Conservation (phyloP, 208 protist species). For the Acanthamoeba healyi region DNA sequence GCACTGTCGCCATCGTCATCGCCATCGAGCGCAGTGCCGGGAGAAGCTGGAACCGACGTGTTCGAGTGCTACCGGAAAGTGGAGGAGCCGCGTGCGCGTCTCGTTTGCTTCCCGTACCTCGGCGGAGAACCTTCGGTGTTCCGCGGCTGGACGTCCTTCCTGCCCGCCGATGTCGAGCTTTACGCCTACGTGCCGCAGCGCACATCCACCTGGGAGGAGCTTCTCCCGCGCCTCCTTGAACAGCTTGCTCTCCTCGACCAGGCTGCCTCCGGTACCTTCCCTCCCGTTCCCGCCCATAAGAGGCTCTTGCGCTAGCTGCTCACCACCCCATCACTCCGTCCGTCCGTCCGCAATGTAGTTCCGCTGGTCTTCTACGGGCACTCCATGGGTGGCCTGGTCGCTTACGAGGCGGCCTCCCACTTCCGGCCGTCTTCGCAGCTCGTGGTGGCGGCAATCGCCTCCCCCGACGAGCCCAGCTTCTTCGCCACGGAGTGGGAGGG, state of each 20-base stretch:
- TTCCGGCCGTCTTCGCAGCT: not conserved
- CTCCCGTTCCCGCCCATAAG: too few species aligned
- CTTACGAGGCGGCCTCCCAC: conserved; percentile 22
- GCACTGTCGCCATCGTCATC: not conserved
- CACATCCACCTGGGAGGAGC: not conserved
- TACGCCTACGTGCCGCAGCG: conserved; percentile 7
- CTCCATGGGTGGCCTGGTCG: conserved; percentile 34
- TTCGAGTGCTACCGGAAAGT: conserved; percentile 2
- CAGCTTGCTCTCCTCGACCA: not conserved
- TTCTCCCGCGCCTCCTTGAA: not conserved
- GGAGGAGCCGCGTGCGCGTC: not conserved
- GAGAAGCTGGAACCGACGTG: too few species aligned
- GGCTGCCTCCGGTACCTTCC: too few species aligned
- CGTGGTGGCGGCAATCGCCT: conserved; percentile 17
- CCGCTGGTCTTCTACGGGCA: conserved; percentile 40
- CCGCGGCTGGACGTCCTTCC: not conserved
- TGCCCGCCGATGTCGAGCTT: conserved; percentile 5
- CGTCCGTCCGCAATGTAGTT: too few species aligned
- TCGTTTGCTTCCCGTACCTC: conserved; percentile 47
- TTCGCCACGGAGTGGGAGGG: conserved; percentile 19
- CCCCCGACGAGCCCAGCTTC: conserved; percentile 37
- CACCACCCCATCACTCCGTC: too few species aligned
- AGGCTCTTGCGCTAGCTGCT: too few species aligned
- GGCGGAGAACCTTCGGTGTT: not conserved
- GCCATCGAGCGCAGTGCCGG: not conserved